Percentiles rank a stretch among this genome's conserved stretches.
Evolutionary conservation across 2,329 filamentous ascomycete genomes (phyloP).

Genomic region (Epichloe uncinata): DNA sequence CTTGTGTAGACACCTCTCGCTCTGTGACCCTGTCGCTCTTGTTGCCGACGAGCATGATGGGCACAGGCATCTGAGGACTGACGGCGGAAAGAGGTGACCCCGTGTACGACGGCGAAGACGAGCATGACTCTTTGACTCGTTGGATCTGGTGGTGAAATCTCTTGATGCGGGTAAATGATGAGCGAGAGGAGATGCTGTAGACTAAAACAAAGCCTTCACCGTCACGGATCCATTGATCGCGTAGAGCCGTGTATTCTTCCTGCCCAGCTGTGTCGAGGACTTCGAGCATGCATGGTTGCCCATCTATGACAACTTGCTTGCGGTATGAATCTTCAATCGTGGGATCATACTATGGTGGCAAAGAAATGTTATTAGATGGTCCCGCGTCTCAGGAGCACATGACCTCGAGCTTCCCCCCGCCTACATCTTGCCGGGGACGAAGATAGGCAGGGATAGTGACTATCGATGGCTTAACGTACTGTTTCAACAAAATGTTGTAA

Average conservation of each 20-base stretch:
- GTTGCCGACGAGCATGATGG: slow-evolving; percentile 97
- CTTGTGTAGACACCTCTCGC: slow-evolving; percentile 90
- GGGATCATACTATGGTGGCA: slow-evolving; percentile 54
- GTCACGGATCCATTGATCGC: slow-evolving; percentile 97
- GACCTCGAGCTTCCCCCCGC: neutral
- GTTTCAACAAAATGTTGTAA: slow-evolving; percentile 98
- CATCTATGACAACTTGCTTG: slow-evolving; percentile 86
- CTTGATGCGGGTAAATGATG: slow-evolving; percentile 88
- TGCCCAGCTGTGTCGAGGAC: slow-evolving; percentile 95
- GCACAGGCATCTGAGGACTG: slow-evolving; percentile 55
- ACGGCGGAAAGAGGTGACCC: slow-evolving; percentile 55
- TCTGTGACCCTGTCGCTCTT: slow-evolving; percentile 96
- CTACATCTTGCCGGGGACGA: neutral
- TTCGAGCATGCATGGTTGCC: slow-evolving; percentile 92
- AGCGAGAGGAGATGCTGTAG: slow-evolving; percentile 95
- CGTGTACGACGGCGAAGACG: slow-evolving; percentile 62
- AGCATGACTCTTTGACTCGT: slow-evolving; percentile 83
- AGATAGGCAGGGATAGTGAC: neutral
- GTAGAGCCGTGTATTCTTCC: slow-evolving; percentile 92
- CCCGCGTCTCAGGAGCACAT: neutral
- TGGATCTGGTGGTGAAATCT: slow-evolving; percentile 96
- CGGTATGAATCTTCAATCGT: slow-evolving; percentile 82
- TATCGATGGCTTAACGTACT: slow-evolving; percentile 29
- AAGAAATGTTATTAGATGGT: slow-evolving; percentile 1
- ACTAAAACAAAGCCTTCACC: slow-evolving; percentile 96